phyloP scores from a whole-genome alignment of 2,329 filamentous ascomycete genomes.

The Talaromyces rugulosus region DNA sequence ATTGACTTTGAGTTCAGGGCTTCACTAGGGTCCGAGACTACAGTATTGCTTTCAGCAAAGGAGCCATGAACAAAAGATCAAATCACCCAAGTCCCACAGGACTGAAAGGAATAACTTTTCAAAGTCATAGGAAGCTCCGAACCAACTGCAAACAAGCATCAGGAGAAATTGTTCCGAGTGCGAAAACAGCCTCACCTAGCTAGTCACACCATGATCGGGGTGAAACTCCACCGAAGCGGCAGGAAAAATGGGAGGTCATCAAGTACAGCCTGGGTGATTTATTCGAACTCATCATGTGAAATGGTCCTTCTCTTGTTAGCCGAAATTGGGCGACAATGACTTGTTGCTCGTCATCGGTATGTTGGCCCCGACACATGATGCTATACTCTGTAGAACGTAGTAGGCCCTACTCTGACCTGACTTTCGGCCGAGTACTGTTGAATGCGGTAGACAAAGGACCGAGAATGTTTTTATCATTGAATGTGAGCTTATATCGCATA shows the following conservation, averaged over 20 bases:
- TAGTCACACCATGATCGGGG: background rate
- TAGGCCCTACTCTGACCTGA: background rate
- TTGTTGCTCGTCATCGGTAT: background rate
- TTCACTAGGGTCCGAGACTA: no score
- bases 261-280: background rate
- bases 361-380: background rate
- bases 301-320: background rate
- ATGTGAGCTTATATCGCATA: background rate
- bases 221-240: background rate
- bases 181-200: background rate
- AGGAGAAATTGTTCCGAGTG: background rate
- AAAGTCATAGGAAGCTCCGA: background rate
- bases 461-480: background rate
- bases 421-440: background rate
- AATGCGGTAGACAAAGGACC: background rate
- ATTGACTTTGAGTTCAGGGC: background rate
- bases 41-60: background rate
- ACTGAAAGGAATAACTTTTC: background rate
- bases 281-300: background rate
- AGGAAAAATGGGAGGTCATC: background rate
- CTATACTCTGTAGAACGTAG: background rate
- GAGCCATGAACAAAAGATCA: background rate
- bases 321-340: background rate
- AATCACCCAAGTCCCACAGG: background rate
- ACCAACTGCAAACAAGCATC: background rate